phyloP scores from a whole-genome alignment of 257 asterid species.

The Solanum gandarillasii region DNA sequence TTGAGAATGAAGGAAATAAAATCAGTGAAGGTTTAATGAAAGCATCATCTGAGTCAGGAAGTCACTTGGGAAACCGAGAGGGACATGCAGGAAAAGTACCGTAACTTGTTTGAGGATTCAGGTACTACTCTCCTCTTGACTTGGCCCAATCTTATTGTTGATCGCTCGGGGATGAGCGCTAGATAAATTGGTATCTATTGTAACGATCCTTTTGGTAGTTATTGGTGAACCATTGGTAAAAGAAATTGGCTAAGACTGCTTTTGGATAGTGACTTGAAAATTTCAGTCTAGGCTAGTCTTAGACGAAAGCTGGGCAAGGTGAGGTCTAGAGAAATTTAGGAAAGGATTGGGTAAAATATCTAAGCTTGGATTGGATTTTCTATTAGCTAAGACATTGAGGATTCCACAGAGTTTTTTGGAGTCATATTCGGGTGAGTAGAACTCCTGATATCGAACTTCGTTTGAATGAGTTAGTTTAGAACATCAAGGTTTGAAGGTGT shows the following conservation, averaged over 20 bases:
- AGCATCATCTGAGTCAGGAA: too few relatives aligned
- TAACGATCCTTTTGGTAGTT: not conserved
- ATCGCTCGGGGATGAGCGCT: too few relatives aligned
- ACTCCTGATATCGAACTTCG: not conserved
- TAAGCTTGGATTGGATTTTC: not conserved
- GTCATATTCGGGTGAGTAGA: not conserved
- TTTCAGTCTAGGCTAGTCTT: too few relatives aligned
- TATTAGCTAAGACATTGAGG: not conserved
- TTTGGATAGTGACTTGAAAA: not conserved
- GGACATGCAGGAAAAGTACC: too few relatives aligned
- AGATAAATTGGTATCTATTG: too few relatives aligned
- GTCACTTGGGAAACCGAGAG: too few relatives aligned
- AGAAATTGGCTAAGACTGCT: not conserved
- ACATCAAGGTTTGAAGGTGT: not conserved
- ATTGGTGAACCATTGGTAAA: not conserved
- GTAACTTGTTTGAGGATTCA: too few relatives aligned
- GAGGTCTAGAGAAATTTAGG: not conserved
- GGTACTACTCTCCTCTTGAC: too few relatives aligned
- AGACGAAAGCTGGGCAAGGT: not conserved
- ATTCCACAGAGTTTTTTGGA: not conserved
- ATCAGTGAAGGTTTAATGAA: too few relatives aligned
- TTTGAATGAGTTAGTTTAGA: not conserved
- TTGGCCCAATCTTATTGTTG: too few relatives aligned
- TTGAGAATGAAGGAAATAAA: too few relatives aligned
- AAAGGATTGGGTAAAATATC: not conserved